phyloP scores from a whole-genome alignment of 2,329 filamentous ascomycete genomes.

The Epichloe uncinata region DNA sequence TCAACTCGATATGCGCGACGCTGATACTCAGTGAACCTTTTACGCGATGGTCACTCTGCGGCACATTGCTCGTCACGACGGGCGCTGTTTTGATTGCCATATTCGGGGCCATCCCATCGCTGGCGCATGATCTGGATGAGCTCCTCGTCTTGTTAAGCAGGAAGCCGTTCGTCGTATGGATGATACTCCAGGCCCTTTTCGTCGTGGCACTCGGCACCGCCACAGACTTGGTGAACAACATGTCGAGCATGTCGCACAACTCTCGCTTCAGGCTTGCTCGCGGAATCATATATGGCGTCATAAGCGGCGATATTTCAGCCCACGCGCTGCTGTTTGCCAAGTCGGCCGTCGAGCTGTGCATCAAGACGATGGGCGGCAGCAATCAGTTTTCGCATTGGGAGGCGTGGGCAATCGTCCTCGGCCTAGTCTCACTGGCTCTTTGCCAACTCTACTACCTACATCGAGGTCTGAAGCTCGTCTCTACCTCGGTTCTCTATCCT shows the following conservation, averaged over 20 bases:
- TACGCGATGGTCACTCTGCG: slow-evolving; percentile 81
- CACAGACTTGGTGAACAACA: slow-evolving; percentile 40
- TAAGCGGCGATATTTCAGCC: slow-evolving; percentile 86
- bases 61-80: slow-evolving; percentile 73
- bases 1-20: slow-evolving; percentile 96
- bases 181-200: slow-evolving; percentile 63
- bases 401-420: slow-evolving; percentile 80
- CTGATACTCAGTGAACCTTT: slow-evolving; percentile 88
- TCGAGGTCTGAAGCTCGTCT: slow-evolving; percentile 83
- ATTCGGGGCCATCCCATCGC: slow-evolving; percentile 88
- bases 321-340: slow-evolving; percentile 91
- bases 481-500: slow-evolving; percentile 89
- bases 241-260: slow-evolving; percentile 42
- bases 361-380: slow-evolving; percentile 68
- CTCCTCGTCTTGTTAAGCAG: slow-evolving; percentile 63
- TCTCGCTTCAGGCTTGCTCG: slow-evolving; percentile 60
- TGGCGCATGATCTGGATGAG: slow-evolving; percentile 76
- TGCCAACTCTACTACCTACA: slow-evolving; percentile 93
- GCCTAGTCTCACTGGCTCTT: slow-evolving; percentile 68
- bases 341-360: slow-evolving; percentile 86
- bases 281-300: slow-evolving; percentile 76
- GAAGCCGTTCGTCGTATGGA: slow-evolving; percentile 74
- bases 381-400: slow-evolving; percentile 96
- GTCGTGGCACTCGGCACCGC: slow-evolving; percentile 54
- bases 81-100: slow-evolving; percentile 87